These are phyloP conservation scores for Pseudocercospora pini-densiflorae DNA, from an alignment of 2,329 filamentous ascomycete species.

Conservation along the genomic window DNA sequence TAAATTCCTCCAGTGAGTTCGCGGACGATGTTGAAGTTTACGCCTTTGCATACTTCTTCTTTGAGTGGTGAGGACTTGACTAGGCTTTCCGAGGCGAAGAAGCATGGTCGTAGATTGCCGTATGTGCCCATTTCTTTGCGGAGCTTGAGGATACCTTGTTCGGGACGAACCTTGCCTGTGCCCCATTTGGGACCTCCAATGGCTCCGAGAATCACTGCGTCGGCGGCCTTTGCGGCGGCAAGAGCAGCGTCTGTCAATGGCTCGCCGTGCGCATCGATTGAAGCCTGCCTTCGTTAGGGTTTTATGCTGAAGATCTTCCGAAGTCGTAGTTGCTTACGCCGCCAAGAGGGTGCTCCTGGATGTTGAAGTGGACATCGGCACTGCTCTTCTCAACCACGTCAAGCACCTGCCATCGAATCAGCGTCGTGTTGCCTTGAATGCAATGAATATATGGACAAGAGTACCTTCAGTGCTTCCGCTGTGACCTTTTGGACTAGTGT, in stretches of 20 bases:
- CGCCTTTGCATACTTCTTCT: slow-evolving; percentile 79
- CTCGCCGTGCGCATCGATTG: slow-evolving; percentile 79
- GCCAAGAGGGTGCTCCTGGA: slow-evolving; percentile 87
- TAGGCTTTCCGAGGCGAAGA: slow-evolving; percentile 86
- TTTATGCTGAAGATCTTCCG: slow-evolving; percentile 1
- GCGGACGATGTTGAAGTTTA: slow-evolving; percentile 90
- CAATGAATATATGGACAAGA: background rate
- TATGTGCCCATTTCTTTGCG: slow-evolving; percentile 94
- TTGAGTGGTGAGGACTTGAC: slow-evolving; percentile 87
- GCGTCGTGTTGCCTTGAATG: background rate
- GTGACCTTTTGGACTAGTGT: slow-evolving; percentile 63
- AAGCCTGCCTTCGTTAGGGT: slow-evolving; percentile 62
- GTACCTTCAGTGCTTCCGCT: slow-evolving; percentile 82
- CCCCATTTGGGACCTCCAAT: slow-evolving; percentile 99
- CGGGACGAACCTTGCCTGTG: slow-evolving; percentile 82
- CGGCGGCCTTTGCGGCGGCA: slow-evolving; percentile 77
- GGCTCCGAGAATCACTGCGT: slow-evolving; percentile 89
- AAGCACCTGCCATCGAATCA: slow-evolving; percentile 63
- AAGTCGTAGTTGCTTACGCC: slow-evolving; percentile 67
- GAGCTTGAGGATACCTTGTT: slow-evolving; percentile 87
- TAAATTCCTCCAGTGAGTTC: slow-evolving; percentile 94
- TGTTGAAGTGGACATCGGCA: slow-evolving; percentile 79
- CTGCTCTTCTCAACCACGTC: slow-evolving; percentile 75
- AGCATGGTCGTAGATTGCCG: slow-evolving; percentile 94
- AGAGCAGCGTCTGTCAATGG: slow-evolving; percentile 85